Conservation (phyloP, 108 stramenopile species). For the Skeletonema marinoi region DNA sequence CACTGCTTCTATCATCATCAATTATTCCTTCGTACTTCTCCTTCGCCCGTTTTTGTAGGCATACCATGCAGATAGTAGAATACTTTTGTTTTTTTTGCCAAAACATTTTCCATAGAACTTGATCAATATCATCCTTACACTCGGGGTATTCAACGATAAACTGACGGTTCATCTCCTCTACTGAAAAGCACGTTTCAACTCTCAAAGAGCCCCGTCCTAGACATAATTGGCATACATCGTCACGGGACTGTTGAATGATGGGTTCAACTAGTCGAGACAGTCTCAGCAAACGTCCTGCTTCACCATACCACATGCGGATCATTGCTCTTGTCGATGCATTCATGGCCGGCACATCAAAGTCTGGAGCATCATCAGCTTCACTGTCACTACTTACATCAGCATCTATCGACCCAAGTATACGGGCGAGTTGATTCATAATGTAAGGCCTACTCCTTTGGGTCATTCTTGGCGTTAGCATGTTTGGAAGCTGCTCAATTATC, state of each 20-base stretch:
- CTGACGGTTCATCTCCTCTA: slow-evolving; percentile 62
- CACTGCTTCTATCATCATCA: slow-evolving; percentile 12
- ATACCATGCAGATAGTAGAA: slow-evolving; percentile 62
- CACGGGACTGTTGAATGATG: slow-evolving; percentile 54
- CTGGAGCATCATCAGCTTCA: slow-evolving; percentile 54
- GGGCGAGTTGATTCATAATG: slow-evolving; percentile 76
- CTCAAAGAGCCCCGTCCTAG: slow-evolving; percentile 69
- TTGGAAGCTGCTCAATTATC: slow-evolving; percentile 77
- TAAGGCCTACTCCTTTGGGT: slow-evolving; percentile 72
- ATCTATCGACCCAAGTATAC: slow-evolving; percentile 67
- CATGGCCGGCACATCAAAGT: slow-evolving; percentile 69
- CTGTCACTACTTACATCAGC: slow-evolving; percentile 70
- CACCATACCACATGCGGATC: slow-evolving; percentile 63
- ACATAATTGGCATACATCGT: slow-evolving; percentile 76
- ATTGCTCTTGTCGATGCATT: slow-evolving; percentile 60
- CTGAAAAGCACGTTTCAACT: slow-evolving; percentile 54
- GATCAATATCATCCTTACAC: slow-evolving; percentile 64
- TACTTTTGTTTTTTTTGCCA: slow-evolving; percentile 70
- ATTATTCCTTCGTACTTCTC: slow-evolving; percentile 23
- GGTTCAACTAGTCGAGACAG: slow-evolving; percentile 53
- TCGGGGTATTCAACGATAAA: slow-evolving; percentile 52
- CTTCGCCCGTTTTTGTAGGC: slow-evolving; percentile 38
- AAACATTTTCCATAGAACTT: slow-evolving; percentile 74
- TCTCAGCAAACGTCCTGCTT: slow-evolving; percentile 56
- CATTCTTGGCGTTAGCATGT: slow-evolving; percentile 79